Base-by-base conservation (phyloP, 371 early-diverging fungal genomes). In the Mucor racemosus region DNA sequence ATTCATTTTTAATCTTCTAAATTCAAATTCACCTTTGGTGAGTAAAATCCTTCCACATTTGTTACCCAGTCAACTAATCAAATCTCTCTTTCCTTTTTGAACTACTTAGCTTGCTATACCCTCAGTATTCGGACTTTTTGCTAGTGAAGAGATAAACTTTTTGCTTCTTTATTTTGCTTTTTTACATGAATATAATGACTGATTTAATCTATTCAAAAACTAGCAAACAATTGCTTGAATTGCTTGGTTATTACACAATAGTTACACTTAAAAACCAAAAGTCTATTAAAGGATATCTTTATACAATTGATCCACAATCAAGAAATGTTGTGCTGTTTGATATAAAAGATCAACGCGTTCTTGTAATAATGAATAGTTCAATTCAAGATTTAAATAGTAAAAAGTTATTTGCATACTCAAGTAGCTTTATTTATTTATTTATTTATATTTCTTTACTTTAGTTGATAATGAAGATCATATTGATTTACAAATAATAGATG, bases 281-380 rank as follows among this genome's bases (percentile, higher is more conserved):
- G 3, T 0, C 13, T 7, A 38, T 69, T 5, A 26, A 48, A 38
- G 81, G 81, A 1, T 78, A 71, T 61, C 62, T 81, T 8, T 78
- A 76, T 53, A 76, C 76, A 14, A 42, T 81, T 3, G 81, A 81
- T 50, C 81, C 81, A 0, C 34, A 57, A 15, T 60, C 65, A 21
- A 57, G 60, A 8, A 63, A 71, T 38, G 58, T 78, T 19, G 68
- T 78, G 13, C 57, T 81, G 13, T 64, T 65, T 40, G 33, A 71
- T 55, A 50, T 10, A 11, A 50, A 50, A 11, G 61, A 66, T 19
- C 33, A 40, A 33, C 38, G 36, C 38, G 54, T 67, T n/a, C 0
- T 35, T 11, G 65, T 76, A 4, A 62, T 76, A 34, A 71, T 76
- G 64, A 65, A 33, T n/a, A 75, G 75, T 40, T 55, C 58, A 15